Conservation (phyloP, 2,329 filamentous ascomycete species). For the Hymenoscyphus infarciens region DNA sequence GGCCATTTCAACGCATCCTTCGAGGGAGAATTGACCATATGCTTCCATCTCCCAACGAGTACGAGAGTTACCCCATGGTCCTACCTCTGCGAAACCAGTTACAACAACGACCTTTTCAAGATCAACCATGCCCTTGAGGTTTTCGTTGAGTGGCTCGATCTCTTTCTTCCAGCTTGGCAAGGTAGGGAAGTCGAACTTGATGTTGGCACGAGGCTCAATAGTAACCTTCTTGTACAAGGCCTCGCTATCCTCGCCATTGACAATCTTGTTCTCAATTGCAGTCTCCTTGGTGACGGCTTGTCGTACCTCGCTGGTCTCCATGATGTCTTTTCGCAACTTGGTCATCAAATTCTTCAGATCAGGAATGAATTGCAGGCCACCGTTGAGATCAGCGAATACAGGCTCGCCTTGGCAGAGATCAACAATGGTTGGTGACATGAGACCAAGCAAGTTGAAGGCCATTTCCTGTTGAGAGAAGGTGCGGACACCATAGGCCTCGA, state of each 20-base stretch:
- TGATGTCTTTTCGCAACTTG: slow-evolving; percentile 87
- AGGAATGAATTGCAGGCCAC: slow-evolving; percentile 94
- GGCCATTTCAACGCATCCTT: slow-evolving; percentile 98
- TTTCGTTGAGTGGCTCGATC: slow-evolving; percentile 80
- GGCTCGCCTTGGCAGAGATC: slow-evolving; percentile 95
- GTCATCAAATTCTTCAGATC: slow-evolving; percentile 95
- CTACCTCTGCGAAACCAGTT: slow-evolving; percentile 92
- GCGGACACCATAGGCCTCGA: slow-evolving; percentile 93
- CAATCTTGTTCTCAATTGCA: slow-evolving; percentile 91
- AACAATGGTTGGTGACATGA: slow-evolving; percentile 92
- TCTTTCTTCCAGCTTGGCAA: slow-evolving; percentile 91
- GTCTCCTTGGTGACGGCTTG: slow-evolving; percentile 94
- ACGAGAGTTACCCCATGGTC: slow-evolving; percentile 97
- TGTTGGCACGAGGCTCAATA: slow-evolving; percentile 90
- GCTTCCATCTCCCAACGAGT: slow-evolving; percentile 99
- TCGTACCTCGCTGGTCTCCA: slow-evolving; percentile 90
- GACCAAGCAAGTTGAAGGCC: slow-evolving; percentile 95
- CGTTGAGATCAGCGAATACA: slow-evolving; percentile 95
- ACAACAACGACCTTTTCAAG: slow-evolving; percentile 97
- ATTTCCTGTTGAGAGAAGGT: slow-evolving; percentile 99
- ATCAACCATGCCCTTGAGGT: slow-evolving; percentile 96
- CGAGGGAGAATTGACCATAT: slow-evolving; percentile 90
- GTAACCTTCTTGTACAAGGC: slow-evolving; percentile 91
- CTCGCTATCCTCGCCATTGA: slow-evolving; percentile 92
- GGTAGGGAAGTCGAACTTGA: slow-evolving; percentile 93